Evolutionary conservation across 2,329 filamentous ascomycete genomes (phyloP), one percentile per base, ranked within the genome.

Genomic region (Botrytis deweyae): DNA sequence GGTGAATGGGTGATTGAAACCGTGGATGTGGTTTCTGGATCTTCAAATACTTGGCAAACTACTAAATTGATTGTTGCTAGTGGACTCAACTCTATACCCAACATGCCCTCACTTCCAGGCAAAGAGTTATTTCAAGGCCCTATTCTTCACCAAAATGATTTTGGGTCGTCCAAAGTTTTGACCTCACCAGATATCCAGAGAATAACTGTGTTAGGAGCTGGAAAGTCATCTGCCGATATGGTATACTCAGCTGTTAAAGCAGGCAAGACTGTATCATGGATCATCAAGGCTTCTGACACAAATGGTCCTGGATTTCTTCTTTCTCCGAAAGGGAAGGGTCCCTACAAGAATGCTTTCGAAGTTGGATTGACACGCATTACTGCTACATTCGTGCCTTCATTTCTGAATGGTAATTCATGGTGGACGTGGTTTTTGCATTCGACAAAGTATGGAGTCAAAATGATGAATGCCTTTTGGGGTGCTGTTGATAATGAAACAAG

Each of bases 401-500:
- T 76, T n/a, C 63, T 74, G 68, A 74, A 75, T 66, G 72, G 70
- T 8, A 16, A 49, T 5, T 75, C 74, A 44, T 75, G 72, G 74
- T 76, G 76, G 76, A 74, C 72, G 4, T 58, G 38, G 29, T 61
- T 76, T 22, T 61, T 76, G 20, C 74, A 76, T 59, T 71, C 58
- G 8, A 63, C 76, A 5, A 73, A 63, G 22, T 77, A 75, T 16
- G 79, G 76, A 22, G 70, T 76, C 7, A 76, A 72, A 64, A 66
- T 79, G 22, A 77, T 79, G 62, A 72, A 46, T 63, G 74, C 69
- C 58, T 73, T 78, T 38, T 79, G 76, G 69, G 69, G 69, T 16
- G 59, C 72, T 18, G 63, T 80, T 8, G 78, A 80, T 75, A 74
- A 70, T 33, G 70, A 76, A 22, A 70, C 77, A n/a, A 73, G 77